These are phyloP conservation scores for Beauveria scarabaeidicola DNA, from an alignment of 2,329 filamentous ascomycete genomes.

Conservation along the genomic window DNA sequence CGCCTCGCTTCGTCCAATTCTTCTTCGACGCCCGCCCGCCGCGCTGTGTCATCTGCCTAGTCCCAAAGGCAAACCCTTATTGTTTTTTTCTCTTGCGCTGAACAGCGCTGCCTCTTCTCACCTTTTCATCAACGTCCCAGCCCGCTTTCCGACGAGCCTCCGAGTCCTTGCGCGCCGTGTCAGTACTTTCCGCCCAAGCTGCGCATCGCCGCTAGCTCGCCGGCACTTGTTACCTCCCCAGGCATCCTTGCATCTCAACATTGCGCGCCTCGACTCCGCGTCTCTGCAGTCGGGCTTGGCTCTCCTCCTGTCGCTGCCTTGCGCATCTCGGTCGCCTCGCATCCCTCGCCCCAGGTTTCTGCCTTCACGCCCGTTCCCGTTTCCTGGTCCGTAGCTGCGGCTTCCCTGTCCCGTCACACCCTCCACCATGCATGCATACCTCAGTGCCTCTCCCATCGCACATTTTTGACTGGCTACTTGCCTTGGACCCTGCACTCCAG, in stretches of 20 bases:
- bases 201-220: background rate
- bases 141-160: background rate
- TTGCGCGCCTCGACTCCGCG: background rate
- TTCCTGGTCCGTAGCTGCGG: slow-evolving; percentile 5
- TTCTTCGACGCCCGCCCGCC: background rate
- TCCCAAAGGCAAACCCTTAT: background rate
- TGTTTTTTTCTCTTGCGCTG: background rate
- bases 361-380: background rate
- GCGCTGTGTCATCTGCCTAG: background rate
- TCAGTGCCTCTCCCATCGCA: background rate
- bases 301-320: background rate
- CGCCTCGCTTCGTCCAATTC: background rate
- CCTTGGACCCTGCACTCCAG: slow-evolving; percentile 3
- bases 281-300: background rate
- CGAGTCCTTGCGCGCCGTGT: background rate
- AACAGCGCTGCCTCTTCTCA: background rate
- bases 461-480: background rate
- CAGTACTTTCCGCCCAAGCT: background rate
- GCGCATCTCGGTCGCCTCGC: background rate
- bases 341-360: background rate
- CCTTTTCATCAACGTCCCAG: background rate
- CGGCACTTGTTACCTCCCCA: background rate
- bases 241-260: slow-evolving; percentile 7
- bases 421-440: slow-evolving; percentile 5
- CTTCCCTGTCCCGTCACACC: slow-evolving; percentile 6